These are phyloP conservation scores for Saccharata proteae DNA, from an alignment of 2,329 filamentous ascomycete species.

Conservation along the genomic window DNA sequence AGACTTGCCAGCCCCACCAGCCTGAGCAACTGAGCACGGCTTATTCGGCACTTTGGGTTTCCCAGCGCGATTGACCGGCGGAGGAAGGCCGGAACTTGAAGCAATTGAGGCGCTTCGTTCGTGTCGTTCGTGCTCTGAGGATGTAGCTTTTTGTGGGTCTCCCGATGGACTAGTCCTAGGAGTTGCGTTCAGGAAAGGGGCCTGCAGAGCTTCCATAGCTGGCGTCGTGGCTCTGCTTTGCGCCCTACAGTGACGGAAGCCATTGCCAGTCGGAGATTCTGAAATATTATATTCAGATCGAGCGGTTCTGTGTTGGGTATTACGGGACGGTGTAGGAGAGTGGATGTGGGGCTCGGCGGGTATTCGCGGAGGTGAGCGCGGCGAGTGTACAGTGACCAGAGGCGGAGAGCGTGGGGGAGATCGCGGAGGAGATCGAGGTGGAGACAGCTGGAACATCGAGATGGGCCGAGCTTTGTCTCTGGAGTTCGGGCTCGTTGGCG, in stretches of 20 bases:
- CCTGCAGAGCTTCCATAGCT: constrained; percentile 26
- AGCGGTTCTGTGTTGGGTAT: too few species aligned
- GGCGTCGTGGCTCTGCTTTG: constrained; percentile 31
- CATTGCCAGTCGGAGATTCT: constrained; percentile 11
- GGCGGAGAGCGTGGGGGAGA: constrained; percentile 46
- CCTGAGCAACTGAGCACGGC: constrained; percentile 15
- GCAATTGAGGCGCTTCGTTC: constrained; percentile 13
- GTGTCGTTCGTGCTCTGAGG: not conserved
- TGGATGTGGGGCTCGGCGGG: constrained; percentile 17
- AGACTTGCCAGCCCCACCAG: constrained; percentile 13
- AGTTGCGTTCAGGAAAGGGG: constrained; percentile 19
- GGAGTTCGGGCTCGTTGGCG: constrained; percentile 17
- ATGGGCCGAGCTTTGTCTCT: constrained; percentile 28
- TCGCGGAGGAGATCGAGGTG: constrained; percentile 22
- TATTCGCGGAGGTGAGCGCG: constrained; percentile 56
- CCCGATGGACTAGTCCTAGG: constrained; percentile 10
- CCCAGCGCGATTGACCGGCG: constrained; percentile 67
- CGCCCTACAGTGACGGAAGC: constrained; percentile 21
- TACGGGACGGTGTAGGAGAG: constrained; percentile 23
- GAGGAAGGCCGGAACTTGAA: constrained; percentile 38
- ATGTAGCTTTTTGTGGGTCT: constrained; percentile 17
- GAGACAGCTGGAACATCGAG: constrained; percentile 37
- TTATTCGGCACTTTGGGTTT: constrained; percentile 57
- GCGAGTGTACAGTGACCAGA: constrained; percentile 56
- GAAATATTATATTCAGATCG: too few species aligned